Percentiles rank a stretch among this genome's conserved stretches.
These are phyloP conservation scores for Talinum fruticosum DNA, from an alignment of 148 eudicot genomes.

Conservation along the genomic window DNA sequence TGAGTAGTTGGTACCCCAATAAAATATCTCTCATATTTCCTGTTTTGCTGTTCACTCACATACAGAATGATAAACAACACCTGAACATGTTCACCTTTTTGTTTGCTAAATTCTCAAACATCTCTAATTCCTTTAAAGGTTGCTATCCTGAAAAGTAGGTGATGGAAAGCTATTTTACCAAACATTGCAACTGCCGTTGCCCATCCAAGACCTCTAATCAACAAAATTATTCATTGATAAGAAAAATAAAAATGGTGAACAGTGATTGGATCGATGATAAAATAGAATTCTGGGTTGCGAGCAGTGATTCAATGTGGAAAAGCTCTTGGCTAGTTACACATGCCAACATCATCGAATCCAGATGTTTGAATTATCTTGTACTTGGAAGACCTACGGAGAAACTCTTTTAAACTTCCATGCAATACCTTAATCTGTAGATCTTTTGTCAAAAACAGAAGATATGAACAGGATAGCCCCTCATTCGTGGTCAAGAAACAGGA, in stretches of 20 bases:
- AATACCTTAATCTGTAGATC: neutral
- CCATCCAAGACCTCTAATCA: neutral
- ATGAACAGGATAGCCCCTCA: neutral
- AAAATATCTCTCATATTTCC: neutral
- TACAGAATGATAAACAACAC: neutral
- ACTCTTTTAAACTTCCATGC: too few species aligned
- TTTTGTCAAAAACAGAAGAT: neutral
- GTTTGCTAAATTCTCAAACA: neutral
- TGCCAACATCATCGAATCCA: too few species aligned
- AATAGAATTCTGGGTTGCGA: too few species aligned
- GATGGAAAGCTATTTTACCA: neutral
- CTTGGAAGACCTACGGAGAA: too few species aligned
- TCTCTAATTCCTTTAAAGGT: neutral
- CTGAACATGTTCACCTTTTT: neutral
- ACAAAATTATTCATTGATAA: too few species aligned
- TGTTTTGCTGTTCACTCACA: neutral
- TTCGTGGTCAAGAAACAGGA: neutral
- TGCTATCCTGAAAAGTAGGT: neutral
- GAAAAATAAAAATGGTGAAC: too few species aligned
- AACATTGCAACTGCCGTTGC: neutral
- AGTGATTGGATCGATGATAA: too few species aligned
- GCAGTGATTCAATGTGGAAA: too few species aligned
- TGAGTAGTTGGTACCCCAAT: neutral
- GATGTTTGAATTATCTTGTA: too few species aligned
- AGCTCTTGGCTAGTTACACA: too few species aligned